These are phyloP conservation scores for Tetrahymena borealis DNA, from an alignment of 73 alveolate species.

Conservation along the genomic window DNA sequence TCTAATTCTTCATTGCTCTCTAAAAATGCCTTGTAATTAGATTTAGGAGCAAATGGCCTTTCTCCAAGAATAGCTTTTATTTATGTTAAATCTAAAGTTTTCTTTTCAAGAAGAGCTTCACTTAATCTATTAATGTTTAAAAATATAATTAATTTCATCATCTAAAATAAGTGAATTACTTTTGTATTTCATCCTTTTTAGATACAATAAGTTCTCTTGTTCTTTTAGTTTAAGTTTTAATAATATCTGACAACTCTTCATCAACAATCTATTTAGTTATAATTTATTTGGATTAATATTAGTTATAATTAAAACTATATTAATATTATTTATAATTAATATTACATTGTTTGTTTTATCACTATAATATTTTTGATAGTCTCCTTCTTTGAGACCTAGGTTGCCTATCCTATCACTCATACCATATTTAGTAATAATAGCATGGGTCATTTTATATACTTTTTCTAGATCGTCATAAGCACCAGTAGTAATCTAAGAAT, in stretches of 20 bases:
- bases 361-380: conserved; percentile 43
- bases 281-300: not conserved
- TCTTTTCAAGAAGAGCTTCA: conserved; percentile 55
- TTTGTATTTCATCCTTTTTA: conserved; percentile 35
- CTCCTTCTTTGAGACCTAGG: conserved; percentile 43
- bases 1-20: conserved; percentile 4
- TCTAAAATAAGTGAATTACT: too few species aligned
- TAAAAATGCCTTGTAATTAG: conserved; percentile 32
- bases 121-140: conserved; percentile 32
- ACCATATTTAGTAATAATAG: conserved; percentile 52
- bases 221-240: conserved; percentile 23
- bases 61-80: conserved; percentile 63
- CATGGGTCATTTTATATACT: conserved; percentile 50
- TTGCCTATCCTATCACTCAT: conserved; percentile 53
- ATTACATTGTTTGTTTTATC: conserved; percentile 41
- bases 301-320: too few species aligned
- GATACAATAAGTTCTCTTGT: conserved; percentile 33
- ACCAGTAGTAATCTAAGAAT: conserved; percentile 65
- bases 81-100: conserved; percentile 60
- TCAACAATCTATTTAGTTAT: conserved; percentile 17
- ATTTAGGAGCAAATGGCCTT: conserved; percentile 71
- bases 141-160: not conserved
- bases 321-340: too few species aligned
- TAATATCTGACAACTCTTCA: conserved; percentile 42
- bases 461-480: conserved; percentile 68